Base-by-base conservation (phyloP, 169 alveolate genomes). In the Haemoproteus tartakovskyi region DNA sequence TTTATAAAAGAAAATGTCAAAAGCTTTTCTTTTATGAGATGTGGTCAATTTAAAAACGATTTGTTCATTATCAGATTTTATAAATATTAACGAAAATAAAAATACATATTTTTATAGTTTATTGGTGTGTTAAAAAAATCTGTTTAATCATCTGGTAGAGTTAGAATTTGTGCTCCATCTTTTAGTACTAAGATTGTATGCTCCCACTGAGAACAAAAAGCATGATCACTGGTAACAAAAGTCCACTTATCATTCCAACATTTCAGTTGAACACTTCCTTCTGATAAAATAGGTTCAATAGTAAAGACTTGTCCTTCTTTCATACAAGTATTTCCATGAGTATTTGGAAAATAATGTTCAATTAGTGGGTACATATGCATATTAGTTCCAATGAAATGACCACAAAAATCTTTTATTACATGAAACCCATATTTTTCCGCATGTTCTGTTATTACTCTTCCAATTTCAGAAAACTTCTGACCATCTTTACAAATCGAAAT, bases 181-280 rank as follows among this genome's bases (percentile, higher is more conserved):
- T 87, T 92, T 22, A 96, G 90, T 22, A 95, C 92, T 61, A 93
- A 79, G 43, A 94, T 87, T 30, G 95, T 95, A 64, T 95, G 97
- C 70, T 95, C 98, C 91, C 92, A 93, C 74, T 95, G 93, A 3
- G 97, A 94, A 50, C 96, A 82, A 47, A 79, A 87, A 18, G 97
- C 93, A 60, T 89, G 86, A 50, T 93, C 95, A 29, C 80, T 87
- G 1, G 97, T 89, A 30, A 90, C 91, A 1, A 88, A 90, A 16
- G 98, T 95, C 96, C 97, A 94, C 22, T 94, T 88, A 62, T 95
- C 98, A 33, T 85, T 88, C 98, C 98, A 95, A 30, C 87, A 85
- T 51, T 62, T 80, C 21, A 90, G 84, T 19, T 87, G 62, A 18
- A 89, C 85, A 62, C 87, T 89, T 33, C 91, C 92, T 79, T 93